Conservation (phyloP, 306 rosid genomes). For the Lotus japonicus region DNA sequence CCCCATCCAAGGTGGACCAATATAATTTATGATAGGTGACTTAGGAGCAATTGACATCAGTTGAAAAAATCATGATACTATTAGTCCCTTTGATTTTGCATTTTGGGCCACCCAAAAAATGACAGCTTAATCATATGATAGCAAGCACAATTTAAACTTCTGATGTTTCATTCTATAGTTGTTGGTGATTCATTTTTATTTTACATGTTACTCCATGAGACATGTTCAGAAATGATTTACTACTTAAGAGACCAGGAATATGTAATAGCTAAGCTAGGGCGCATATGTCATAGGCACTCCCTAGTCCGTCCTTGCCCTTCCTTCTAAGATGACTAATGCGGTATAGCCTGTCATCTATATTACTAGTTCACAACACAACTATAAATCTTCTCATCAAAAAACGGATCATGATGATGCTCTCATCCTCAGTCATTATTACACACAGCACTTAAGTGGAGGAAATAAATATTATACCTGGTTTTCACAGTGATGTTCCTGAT, state of each 20-base stretch:
- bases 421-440: not conserved
- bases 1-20: too few relatives aligned
- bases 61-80: too few relatives aligned
- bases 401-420: not conserved
- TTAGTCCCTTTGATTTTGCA: too few relatives aligned
- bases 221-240: not conserved
- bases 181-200: too few relatives aligned
- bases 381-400: not conserved
- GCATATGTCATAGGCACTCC: not conserved
- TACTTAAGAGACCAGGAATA: not conserved
- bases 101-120: too few relatives aligned
- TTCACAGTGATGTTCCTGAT: slow-evolving; percentile 23
- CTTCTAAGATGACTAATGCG: not conserved
- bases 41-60: too few relatives aligned
- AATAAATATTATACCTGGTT: slow-evolving; percentile 39
- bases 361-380: not conserved
- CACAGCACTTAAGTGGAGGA: not conserved
- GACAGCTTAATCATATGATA: too few relatives aligned
- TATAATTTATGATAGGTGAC: too few relatives aligned
- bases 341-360: not conserved
- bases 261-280: not conserved
- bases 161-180: too few relatives aligned
- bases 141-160: too few relatives aligned
- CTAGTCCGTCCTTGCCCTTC: not conserved
- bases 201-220: not conserved